Base-by-base conservation (phyloP, 768 basidiomycete genomes). In the Russula griseocarnosa region DNA sequence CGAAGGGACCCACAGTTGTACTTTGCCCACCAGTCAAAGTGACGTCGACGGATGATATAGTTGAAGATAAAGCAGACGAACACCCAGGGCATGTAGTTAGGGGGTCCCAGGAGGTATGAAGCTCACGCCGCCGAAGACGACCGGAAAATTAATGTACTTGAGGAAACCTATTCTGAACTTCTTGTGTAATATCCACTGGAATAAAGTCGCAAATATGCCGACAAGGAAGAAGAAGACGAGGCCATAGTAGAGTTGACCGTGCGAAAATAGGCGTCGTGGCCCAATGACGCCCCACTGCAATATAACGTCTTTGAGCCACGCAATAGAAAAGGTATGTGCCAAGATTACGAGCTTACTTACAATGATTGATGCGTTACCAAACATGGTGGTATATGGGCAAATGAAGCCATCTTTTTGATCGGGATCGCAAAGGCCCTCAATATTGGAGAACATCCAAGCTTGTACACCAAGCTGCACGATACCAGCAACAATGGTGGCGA, bases 151-250 rank as follows among this genome's bases (percentile, higher is more conserved):
- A 24, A 89, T 87, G 77, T 80, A 93, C 70, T 77, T 82, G 69
- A 78, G 74, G 57, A 79, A 60, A 5, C 10, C 16, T 11, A 64
- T 3, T 4, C 40, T 52, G 50, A 32, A 32, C 32, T 32, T 32
- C 32, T 32, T 32, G 32, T 32, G 32, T 8, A 32, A 32, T 32
- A 32, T 64, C 70, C 81, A 91, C 46, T 81, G 78, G 55, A 82
- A 59, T 61, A 81, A 32, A 0, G 91, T 90, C 57, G 82, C 79
- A 55, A 86, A 13, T 55, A 84, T 80, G 22, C 92, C 92, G 61
- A 88, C 71, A 61, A 91, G 81, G 87, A 94, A 94, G 77, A 90
- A 92, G 72, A 84, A 85, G 3, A 81, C 71, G 22, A 92, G 79
- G 11, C 77, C 58, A 58, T 61, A 58, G 47, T 42, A 46, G 28